Evolutionary conservation across 2,329 filamentous ascomycete species (phyloP), one percentile per base, ranked within the genome.

Genomic region (Xylaria sp.): DNA sequence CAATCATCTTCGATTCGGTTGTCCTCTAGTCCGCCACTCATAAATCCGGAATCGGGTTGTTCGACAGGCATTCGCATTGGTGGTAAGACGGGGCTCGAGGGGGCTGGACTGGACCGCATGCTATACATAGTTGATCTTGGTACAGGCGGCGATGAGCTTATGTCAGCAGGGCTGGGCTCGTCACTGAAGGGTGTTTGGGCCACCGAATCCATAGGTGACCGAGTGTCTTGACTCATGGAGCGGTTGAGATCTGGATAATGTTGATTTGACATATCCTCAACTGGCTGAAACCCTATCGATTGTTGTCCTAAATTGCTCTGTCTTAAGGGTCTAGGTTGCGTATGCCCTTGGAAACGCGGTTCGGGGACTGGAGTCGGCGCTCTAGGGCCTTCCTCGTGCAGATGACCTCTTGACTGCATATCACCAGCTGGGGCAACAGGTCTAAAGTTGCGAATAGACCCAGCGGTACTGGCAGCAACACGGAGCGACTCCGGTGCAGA

Each of bases 111-210:
- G 1, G 84, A 86, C 53, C 75, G 81, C 31, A 83, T 65, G 56
- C 70, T 79, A 68, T 82, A 87, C 45, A 82, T 77, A 31, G 82
- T 80, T 38, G 84, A 84, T 67, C 87, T 84, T 65, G 93, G 87
- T 1, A 96, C 83, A 0, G 95, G 95, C 14, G 94, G 94, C 3
- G 94, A 98, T 0, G 95, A 98, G 1, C 91, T 91, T 69, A 98
- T 92, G 57, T 92, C 91, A 51, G 87, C 88, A 3, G 92, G 90
- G 55, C 92, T 96, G 59, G 90, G 82, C 55, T 82, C 85, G 56
- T 86, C 84, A 40, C 78, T 79, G 65, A 81, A 81, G 7, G 80
- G 78, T 4, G 84, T 86, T 14, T 79, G 81, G 0, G 77, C 83
- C 37, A 79, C 69, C 12, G 84, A 86, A 21, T 86, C 84, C 2